Evolutionary conservation across 108 stramenopile species (phyloP).

Genomic region (Skeletonema potamos): DNA sequence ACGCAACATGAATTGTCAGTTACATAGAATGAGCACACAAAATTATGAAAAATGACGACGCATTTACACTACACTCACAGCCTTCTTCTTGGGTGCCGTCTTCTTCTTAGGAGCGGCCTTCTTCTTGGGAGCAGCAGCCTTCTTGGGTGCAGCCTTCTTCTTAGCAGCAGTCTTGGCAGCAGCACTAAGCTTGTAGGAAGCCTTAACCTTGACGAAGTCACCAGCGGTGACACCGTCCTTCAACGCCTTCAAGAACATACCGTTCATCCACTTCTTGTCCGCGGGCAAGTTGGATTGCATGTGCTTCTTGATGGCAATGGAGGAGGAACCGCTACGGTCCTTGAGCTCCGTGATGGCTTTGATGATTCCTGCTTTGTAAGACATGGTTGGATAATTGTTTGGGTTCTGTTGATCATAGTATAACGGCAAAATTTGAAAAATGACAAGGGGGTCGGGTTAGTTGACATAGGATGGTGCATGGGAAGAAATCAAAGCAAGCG

Average conservation of each 20-base stretch:
- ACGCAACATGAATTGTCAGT: not conserved
- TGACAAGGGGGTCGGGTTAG: not conserved
- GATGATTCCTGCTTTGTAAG: slow-evolving; percentile 68
- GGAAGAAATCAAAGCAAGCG: not conserved
- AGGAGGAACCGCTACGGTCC: slow-evolving; percentile 46
- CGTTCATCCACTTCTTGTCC: slow-evolving; percentile 73
- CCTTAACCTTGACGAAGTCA: slow-evolving; percentile 48
- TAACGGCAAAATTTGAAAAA: not conserved
- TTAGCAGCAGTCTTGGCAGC: slow-evolving; percentile 57
- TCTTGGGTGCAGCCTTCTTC: slow-evolving; percentile 35
- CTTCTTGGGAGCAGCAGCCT: slow-evolving; percentile 15
- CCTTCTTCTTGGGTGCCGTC: slow-evolving; percentile 26
- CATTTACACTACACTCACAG: slow-evolving; percentile 6
- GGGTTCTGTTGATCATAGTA: not conserved
- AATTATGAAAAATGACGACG: not conserved
- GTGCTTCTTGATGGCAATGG: slow-evolving; percentile 51
- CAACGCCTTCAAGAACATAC: slow-evolving; percentile 41
- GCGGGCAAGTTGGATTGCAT: slow-evolving; percentile 52
- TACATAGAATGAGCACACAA: not conserved
- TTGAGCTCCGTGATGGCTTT: slow-evolving; percentile 51
- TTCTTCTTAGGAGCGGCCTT: not conserved
- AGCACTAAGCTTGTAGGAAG: slow-evolving; percentile 50
- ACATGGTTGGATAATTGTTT: slow-evolving; percentile 41
- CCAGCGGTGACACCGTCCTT: slow-evolving; percentile 44
- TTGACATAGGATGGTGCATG: not conserved